phyloP scores from a whole-genome alignment of 768 basidiomycete genomes.

The Lyophyllum atratum region DNA sequence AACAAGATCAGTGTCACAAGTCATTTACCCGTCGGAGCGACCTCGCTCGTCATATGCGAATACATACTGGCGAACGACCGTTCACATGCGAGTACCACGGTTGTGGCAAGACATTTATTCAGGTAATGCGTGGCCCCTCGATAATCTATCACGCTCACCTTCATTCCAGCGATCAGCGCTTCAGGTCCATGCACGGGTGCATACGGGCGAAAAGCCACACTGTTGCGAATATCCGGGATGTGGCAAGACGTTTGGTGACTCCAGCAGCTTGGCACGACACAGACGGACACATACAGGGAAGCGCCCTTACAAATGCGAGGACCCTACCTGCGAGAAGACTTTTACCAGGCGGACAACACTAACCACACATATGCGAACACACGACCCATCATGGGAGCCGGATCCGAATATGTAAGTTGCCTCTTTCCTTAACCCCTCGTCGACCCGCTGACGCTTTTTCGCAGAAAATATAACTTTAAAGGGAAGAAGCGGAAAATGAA shows the following conservation, averaged over 20 bases:
- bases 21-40: conserved; percentile 84
- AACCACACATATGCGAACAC: conserved; percentile 85
- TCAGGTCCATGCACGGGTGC: conserved; percentile 85
- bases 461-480: conserved; percentile 78
- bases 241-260: conserved; percentile 87
- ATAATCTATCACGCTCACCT: conserved; percentile 12
- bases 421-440: background rate
- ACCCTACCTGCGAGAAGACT: conserved; percentile 81
- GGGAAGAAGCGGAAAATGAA: conserved; percentile 62
- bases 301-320: conserved; percentile 85
- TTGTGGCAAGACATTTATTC: conserved; percentile 91
- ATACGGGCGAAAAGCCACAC: conserved; percentile 94
- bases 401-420: conserved; percentile 75
- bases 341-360: conserved; percentile 86
- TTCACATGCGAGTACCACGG: conserved; percentile 71
- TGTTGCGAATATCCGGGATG: conserved; percentile 88
- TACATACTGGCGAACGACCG: conserved; percentile 89
- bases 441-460: conserved; percentile 9
- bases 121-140: conserved; percentile 46
- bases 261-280: conserved; percentile 89
- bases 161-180: conserved; percentile 76
- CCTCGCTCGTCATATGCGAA: conserved; percentile 81
- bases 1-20: conserved; percentile 74
- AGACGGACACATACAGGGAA: conserved; percentile 88
- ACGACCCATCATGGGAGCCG: conserved; percentile 83